Percentiles rank a stretch among this genome's conserved stretches.
phyloP scores from a whole-genome alignment of 2,329 filamentous ascomycete species.

The Ophiostoma tasmaniense region DNA sequence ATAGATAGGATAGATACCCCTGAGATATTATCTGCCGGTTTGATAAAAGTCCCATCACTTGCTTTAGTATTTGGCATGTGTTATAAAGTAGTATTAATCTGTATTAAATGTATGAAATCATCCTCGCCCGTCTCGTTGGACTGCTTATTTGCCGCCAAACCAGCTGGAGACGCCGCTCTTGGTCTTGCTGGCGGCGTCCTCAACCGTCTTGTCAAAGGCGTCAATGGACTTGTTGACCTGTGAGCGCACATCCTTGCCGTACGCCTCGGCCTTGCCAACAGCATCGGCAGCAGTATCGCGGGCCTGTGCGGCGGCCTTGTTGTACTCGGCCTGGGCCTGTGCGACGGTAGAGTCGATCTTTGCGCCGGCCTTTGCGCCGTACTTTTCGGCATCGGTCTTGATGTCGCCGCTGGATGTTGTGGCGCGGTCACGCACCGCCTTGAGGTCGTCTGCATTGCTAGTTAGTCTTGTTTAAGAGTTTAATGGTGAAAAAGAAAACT shows the following conservation, averaged over 20 bases:
- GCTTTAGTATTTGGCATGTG: neutral
- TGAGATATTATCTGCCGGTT: constrained; percentile 1
- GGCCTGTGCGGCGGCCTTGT: constrained; percentile 40
- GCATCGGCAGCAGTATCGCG: constrained; percentile 68
- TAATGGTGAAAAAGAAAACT: constrained; percentile 29
- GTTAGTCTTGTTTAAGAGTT: no score
- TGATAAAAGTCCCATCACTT: neutral
- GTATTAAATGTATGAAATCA: neutral
- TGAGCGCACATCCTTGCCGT: constrained; percentile 49
- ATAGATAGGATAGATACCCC: constrained; percentile 16
- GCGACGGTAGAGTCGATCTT: constrained; percentile 62
- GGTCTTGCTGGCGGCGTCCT: constrained; percentile 68
- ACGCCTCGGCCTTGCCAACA: constrained; percentile 67
- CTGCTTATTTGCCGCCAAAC: constrained; percentile 60
- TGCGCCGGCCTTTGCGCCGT: constrained; percentile 52
- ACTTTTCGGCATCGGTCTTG: constrained; percentile 56
- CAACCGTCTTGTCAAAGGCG: constrained; percentile 73
- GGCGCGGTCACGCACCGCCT: constrained; percentile 56
- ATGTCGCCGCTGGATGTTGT: constrained; percentile 58
- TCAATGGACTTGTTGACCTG: constrained; percentile 66
- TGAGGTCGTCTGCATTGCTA: constrained; percentile 65
- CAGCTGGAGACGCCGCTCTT: constrained; percentile 78
- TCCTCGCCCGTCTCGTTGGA: neutral
- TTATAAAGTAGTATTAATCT: neutral
- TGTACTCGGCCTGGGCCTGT: constrained; percentile 51